Percentiles rank a stretch among this genome's conserved stretches.
phyloP scores from a whole-genome alignment of 1,284 basidiomycete genomes.

The Thelephora terrestris region DNA sequence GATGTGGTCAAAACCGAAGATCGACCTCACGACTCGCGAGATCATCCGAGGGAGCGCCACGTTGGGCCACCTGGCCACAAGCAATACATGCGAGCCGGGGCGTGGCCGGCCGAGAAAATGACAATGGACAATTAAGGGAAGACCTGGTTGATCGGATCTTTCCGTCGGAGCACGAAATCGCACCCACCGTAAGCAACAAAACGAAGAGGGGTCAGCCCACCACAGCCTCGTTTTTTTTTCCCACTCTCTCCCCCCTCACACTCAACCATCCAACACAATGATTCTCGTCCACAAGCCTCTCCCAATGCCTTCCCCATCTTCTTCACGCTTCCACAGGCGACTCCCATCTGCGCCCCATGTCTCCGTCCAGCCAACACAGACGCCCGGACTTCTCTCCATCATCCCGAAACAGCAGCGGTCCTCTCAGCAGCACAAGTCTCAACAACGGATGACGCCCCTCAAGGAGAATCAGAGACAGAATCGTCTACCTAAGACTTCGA shows the following conservation, averaged over 20 bases:
- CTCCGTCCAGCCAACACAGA: conserved; percentile 60
- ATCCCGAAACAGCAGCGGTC: conserved; percentile 39
- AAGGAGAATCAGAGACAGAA: conserved; percentile 25
- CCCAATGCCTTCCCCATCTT: conserved; percentile 22
- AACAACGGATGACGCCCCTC: conserved; percentile 27
- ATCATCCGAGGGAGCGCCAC: too few species aligned
- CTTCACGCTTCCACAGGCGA: conserved; percentile 36
- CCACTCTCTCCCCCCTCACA: conserved; percentile 13
- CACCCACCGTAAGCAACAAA: conserved; percentile 10
- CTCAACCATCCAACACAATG: conserved; percentile 30
- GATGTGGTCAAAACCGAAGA: too few species aligned
- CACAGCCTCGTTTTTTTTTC: conserved; percentile 19
- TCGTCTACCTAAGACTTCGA: conserved; percentile 14
- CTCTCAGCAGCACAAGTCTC: conserved; percentile 25
- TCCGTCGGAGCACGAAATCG: conserved; percentile 13
- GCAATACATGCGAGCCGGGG: too few species aligned
- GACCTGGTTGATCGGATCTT: neutral
- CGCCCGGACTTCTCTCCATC: conserved; percentile 59
- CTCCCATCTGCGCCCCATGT: conserved; percentile 59
- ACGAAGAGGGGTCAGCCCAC: conserved; percentile 11
- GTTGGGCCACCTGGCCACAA: neutral
- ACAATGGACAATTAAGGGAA: too few species aligned
- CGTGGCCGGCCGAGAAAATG: neutral
- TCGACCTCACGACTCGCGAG: neutral
- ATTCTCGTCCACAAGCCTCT: conserved; percentile 55